Base-by-base conservation (phyloP, 495 filamentous ascomycete species). In the Parmelia sp. region DNA sequence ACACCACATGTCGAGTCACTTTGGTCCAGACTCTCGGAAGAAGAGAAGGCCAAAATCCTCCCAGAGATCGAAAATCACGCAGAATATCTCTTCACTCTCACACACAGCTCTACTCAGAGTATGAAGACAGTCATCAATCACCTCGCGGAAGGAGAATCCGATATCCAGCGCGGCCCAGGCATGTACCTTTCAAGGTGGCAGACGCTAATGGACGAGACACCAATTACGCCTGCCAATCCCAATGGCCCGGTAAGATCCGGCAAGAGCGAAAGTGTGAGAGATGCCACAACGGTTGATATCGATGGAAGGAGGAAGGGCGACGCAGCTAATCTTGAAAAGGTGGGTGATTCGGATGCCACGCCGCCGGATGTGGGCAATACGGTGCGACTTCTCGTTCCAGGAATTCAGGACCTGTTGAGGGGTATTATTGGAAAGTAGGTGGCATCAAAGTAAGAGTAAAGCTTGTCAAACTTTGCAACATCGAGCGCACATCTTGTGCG, bases 171-270 rank as follows among this genome's bases (percentile, higher is more conserved):
- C 14, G 85, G 85, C 0, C 86, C 87, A 14, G 87, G 86, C 0
- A 81, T 84, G 57, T 90, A 83, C 68, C 77, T 88, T 47, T 75
- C 78, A 0, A 77, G 82, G 45, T 90, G 87, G 87, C 82, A 88
- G 70, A 68, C 78, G 23, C 74, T 88, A 11, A 75, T 90, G 31
- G 82, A 90, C 68, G 70, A 74, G 10, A 86, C 86, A 0, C 61
- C 77, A 21, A 80, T 90, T 25, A 86, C 83, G 12, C 86, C 86
- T 9, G 77, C 71, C 2, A 69, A 68, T 15, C 71, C 73, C 0
- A 68, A 69, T 21, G 83, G 82, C 0, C 68, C 69, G 17, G 68
- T 83, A 1, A 72, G 85, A n/a, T 72, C 61, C n/a, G 85, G 83
- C 4, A 77, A 72, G 58, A 80, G 79, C 21, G 76, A 81, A 9